phyloP scores from a whole-genome alignment of 2,329 filamentous ascomycete genomes.

The Ilyonectria mors-panacis region DNA sequence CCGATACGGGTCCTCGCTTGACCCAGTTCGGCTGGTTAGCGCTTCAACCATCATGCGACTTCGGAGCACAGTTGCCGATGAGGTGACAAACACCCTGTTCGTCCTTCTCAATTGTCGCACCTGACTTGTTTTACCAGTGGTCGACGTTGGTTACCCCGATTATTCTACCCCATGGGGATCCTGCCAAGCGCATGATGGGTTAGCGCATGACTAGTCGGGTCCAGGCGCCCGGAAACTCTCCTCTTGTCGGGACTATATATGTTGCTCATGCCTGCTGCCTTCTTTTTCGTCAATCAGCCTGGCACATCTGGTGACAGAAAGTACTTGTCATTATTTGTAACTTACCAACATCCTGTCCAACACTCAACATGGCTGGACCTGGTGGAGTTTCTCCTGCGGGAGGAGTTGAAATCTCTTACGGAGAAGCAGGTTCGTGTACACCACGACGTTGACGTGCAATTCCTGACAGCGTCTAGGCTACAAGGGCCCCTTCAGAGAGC shows the following conservation, averaged over 20 bases:
- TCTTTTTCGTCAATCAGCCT: not conserved
- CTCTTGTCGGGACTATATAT: slow-evolving; percentile 11
- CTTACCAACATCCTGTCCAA: not conserved
- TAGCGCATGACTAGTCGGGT: slow-evolving; percentile 12
- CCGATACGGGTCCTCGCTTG: slow-evolving; percentile 6
- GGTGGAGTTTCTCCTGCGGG: slow-evolving; percentile 11
- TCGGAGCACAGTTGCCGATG: slow-evolving; percentile 22
- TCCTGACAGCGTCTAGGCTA: not conserved
- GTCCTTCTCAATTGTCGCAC: not conserved
- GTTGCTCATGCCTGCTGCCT: not conserved
- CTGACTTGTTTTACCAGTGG: not conserved
- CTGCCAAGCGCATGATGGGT: not conserved
- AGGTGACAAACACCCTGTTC: not conserved
- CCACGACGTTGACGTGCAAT: not conserved
- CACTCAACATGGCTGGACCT: slow-evolving; percentile 10
- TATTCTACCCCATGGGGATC: slow-evolving; percentile 27
- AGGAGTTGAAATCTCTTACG: slow-evolving; percentile 22
- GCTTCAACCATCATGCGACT: slow-evolving; percentile 14
- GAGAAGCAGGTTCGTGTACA: slow-evolving; percentile 12
- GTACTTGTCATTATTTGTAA: not conserved
- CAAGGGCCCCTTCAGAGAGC: slow-evolving; percentile 25
- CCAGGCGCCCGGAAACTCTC: not conserved
- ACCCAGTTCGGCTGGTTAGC: not conserved
- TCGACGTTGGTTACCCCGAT: slow-evolving; percentile 4
- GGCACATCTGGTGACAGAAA: not conserved